Percentiles rank a stretch among this genome's conserved stretches.
Conservation (phyloP, 2,329 filamentous ascomycete genomes). For the Aspergillus quadricinctus region DNA sequence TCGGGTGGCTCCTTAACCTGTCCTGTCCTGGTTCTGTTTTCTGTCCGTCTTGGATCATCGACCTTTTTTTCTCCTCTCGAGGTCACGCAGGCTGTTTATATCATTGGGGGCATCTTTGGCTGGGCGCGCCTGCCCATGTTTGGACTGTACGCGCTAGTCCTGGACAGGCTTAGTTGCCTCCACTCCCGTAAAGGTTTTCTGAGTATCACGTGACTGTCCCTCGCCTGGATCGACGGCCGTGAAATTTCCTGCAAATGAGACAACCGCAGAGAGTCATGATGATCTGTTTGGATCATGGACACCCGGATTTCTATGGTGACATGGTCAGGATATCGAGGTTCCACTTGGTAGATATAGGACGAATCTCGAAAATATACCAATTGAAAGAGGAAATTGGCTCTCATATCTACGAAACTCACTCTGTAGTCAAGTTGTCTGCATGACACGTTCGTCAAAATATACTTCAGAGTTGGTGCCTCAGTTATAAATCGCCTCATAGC, state of each 20-base stretch:
- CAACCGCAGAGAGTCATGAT: background rate
- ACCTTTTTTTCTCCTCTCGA: conserved; percentile 24
- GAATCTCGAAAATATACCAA: background rate
- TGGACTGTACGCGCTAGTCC: conserved; percentile 31
- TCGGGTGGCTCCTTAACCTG: background rate
- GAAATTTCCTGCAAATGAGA: conserved; percentile 8
- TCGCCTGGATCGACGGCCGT: conserved; percentile 6
- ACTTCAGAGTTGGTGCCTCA: background rate
- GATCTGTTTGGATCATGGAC: background rate
- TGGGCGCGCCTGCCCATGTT: conserved; percentile 40
- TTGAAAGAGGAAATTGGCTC: background rate
- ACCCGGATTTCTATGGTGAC: background rate
- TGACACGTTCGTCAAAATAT: background rate
- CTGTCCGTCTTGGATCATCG: background rate
- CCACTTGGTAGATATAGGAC: too few species aligned
- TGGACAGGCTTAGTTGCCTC: conserved; percentile 22
- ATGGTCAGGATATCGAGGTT: background rate
- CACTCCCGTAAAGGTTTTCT: conserved; percentile 25
- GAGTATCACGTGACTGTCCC: conserved; percentile 22
- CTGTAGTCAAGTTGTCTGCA: background rate
- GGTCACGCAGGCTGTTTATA: conserved; percentile 46
- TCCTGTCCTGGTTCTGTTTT: background rate
- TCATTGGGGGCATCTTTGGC: conserved; percentile 39
- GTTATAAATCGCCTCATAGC: background rate
- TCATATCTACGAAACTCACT: too few species aligned